Evolutionary conservation across 768 basidiomycete species (phyloP).

Genomic region (Fomitopsis serialis): DNA sequence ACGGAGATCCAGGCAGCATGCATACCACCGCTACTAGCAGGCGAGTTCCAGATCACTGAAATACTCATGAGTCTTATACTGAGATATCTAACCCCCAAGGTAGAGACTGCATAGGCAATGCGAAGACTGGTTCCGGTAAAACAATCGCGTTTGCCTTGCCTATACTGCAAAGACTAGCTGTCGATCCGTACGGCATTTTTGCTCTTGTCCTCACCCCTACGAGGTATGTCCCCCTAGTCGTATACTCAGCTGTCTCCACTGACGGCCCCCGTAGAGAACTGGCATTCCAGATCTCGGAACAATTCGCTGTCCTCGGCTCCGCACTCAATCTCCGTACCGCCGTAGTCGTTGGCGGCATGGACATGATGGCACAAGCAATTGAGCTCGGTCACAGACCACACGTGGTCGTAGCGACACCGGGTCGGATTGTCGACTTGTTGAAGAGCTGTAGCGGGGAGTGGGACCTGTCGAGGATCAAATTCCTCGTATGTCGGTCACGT

Average conservation of each 20-base stretch:
- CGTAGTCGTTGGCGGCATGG: conserved; percentile 96
- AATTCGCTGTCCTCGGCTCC: conserved; percentile 86
- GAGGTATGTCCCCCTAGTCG: conserved; percentile 46
- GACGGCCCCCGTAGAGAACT: conserved; percentile 61
- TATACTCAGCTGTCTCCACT: neutral
- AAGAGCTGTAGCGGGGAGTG: conserved; percentile 73
- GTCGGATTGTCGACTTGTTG: conserved; percentile 88
- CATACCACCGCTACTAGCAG: conserved; percentile 80
- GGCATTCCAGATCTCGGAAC: conserved; percentile 95
- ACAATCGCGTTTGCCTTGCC: conserved; percentile 96
- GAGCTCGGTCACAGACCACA: conserved; percentile 86
- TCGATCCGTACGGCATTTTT: conserved; percentile 93
- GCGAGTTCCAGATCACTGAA: conserved; percentile 40
- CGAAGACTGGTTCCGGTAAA: conserved; percentile 97
- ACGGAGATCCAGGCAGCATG: conserved; percentile 90
- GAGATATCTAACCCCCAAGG: conserved; percentile 41
- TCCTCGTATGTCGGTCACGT: conserved; percentile 52
- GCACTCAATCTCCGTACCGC: conserved; percentile 78
- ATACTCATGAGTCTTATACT: neutral
- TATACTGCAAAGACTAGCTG: conserved; percentile 81
- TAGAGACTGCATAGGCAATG: conserved; percentile 94
- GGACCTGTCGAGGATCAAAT: conserved; percentile 80
- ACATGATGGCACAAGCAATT: conserved; percentile 91
- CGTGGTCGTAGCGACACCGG: conserved; percentile 93
- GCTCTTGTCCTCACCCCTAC: conserved; percentile 94